These are phyloP conservation scores for Ophiostoma himal-ulmi DNA, from an alignment of 2,329 filamentous ascomycete species.

Conservation along the genomic window DNA sequence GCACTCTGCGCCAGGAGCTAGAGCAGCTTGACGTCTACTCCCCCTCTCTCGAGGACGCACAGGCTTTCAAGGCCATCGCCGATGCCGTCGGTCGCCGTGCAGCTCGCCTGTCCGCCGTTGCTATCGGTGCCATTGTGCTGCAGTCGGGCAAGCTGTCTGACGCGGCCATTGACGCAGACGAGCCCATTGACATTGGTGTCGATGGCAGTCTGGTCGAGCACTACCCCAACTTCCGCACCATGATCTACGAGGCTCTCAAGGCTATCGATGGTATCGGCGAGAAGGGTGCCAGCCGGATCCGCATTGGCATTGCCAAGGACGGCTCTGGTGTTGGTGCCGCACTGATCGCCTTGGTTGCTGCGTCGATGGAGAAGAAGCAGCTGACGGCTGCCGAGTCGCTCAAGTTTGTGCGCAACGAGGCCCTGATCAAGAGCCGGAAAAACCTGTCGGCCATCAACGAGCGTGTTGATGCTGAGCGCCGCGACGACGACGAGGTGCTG, in stretches of 20 bases:
- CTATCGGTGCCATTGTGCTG: constrained; percentile 77
- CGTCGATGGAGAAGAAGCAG: constrained; percentile 53
- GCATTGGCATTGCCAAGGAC: constrained; percentile 95
- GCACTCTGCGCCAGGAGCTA: constrained; percentile 69
- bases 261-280: constrained; percentile 71
- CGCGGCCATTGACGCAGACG: constrained; percentile 48
- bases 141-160: constrained; percentile 66
- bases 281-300: constrained; percentile 74
- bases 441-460: constrained; percentile 29
- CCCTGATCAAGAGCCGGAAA: constrained; percentile 31
- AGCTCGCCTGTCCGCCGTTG: constrained; percentile 79
- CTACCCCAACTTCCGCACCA: constrained; percentile 85
- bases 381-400: constrained; percentile 35
- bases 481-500: background rate
- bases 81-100: constrained; percentile 82
- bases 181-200: constrained; percentile 82
- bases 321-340: constrained; percentile 93
- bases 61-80: constrained; percentile 77
- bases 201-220: constrained; percentile 93
- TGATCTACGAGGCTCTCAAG: constrained; percentile 76
- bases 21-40: constrained; percentile 72
- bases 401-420: constrained; percentile 37
- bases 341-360: constrained; percentile 85
- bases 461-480: constrained; percentile 21
- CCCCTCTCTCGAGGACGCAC: constrained; percentile 74